Evolutionary conservation across 805 yeast genomes (phyloP), one percentile per base, ranked within the genome.

Genomic region (Schwanniomyces occidentalis): DNA sequence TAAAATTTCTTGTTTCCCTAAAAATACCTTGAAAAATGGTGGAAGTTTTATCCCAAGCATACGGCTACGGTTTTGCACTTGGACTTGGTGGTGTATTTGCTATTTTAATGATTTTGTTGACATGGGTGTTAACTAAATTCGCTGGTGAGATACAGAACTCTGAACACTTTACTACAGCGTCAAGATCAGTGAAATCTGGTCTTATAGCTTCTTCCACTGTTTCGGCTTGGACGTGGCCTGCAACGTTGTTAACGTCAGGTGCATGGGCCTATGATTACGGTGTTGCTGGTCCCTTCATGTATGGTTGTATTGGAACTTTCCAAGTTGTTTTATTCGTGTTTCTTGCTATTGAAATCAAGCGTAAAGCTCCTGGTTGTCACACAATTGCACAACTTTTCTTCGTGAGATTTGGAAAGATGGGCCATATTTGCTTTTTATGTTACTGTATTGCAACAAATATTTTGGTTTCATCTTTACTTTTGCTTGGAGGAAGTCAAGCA

Each of bases 401-500:
- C 7, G 27, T 54, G 30, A 38, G 64, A 19, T 58, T 51, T 44
- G 64, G 65, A 8, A 49, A 44, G 7, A 45, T 44, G 16, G 59
- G 56, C 12, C 63, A 57, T 34, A 35, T 54, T 34, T 39, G 47
- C 8, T 57, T 50, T 30, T 37, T 54, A 27, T 43, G 47, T 38
- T 53, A 49, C 34, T 57, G 58, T 6, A 36, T 57, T 14, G 45
- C 46, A 5, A 51, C 55, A 23, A 57, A 22, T 49, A 45, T 54
- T 2, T 37, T 51, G 24, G 50, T 48, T 13, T 41, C 54, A 17
- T 39, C 53, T 4, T 49, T 51, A 30, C 43, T 52, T 15, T 36
- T 53, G 16, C 35, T 54, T 9, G 54, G 54, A 8, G 31, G 36
- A 10, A 78, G 91, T 25, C 89, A 93, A 2, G 84, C 85, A 4